Evolutionary conservation across 2,329 filamentous ascomycete genomes (phyloP), one percentile per base, ranked within the genome.

Genomic region (Bipolaris oryzae): DNA sequence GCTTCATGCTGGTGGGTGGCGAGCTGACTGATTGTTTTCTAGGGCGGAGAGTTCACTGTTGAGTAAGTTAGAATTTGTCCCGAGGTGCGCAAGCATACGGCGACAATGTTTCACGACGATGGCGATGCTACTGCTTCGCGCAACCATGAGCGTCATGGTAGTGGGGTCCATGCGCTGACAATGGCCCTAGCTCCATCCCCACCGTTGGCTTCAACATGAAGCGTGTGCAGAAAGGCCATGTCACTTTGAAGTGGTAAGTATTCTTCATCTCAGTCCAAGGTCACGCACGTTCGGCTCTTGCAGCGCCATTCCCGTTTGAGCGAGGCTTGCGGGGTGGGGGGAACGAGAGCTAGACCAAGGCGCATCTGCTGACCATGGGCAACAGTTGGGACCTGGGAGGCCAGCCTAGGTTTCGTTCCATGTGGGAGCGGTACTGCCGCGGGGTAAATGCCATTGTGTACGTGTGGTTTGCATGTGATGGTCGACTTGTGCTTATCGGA

Each of bases 161-260:
- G 56, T 37, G 34, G 58, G 63, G 69, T 63, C 68, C 70, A 64
- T 68, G 68, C 65, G 66, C 76, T 80, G 69, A 79, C 66, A 56
- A 59, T 66, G 74, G 71, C 66, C 79, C 74, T 81, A 98, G 94
- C 82, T 96, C 94, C 66, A 97, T 98, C 77, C 95, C 95, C 60
- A 99, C 95, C 15, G 94, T 99, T 71, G 95, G 95, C 65, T 98
- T 98, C 83, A 99, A 98, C 79, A 96, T 97, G 88, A 98, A 98
- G 84, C 89, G 90, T 67, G 92, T 99, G 70, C 93, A 97, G 80
- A 94, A 95, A 74, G 95, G 95, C 69, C 94, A 98, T 85, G 95
- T 99, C 76, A 96, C 95, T 69, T 84, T 99, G 72, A 98, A 98
- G 80, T 99, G 95, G 86, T 88, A 76, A 75, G 83, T 79, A 49